Base-by-base conservation (phyloP, 441 rosid genomes). In the Flueggea neowawraea region DNA sequence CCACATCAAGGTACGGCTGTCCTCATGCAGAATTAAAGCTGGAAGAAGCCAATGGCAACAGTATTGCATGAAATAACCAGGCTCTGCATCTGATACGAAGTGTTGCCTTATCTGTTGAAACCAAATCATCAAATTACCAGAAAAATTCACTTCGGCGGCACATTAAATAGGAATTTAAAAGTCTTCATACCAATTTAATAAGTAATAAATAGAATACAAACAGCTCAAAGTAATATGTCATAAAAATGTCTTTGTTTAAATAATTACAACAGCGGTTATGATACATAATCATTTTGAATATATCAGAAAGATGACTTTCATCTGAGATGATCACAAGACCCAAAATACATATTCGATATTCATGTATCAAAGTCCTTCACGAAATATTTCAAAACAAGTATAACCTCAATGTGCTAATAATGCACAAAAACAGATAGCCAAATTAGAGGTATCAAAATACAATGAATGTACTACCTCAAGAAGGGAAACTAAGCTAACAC, bases 31-130 rank as follows among this genome's bases (percentile, higher is more conserved):
- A 69, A 87, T 54, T 57, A 92, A 81, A 69, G 96, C 96, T 60
- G 99, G 97, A 77, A 95, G 93, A 74, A 95, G 90, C 99, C 99
- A 92, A 41, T 73, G 78, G 76, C 92, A 88, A 73, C 94, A 90
- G 71, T 80, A 85, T 81, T 85, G 96, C 71, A 95, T 70, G 76
- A 95, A 95, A 76, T 72, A 73, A 68, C 84, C 74, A 7, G 96
- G 94, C 72, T 92, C 92, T 47, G 88, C 80, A 62, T 84, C 87
- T 58, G 66, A 77, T 67, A 88, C 71, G 65, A 92, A 89, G 71
- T 88, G 81, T 44, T 81, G 81, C 11, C 98, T 73, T 73, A 85
- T 81, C 97, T 90, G 81, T 73, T 69, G 69, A 68, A 50, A 78
- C 65, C 13, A 67, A 36, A 45, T 48, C 36, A 69, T 58, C 55